phyloP scores from a whole-genome alignment of 2,329 filamentous ascomycete genomes.

The Fusarium bulbicola region DNA sequence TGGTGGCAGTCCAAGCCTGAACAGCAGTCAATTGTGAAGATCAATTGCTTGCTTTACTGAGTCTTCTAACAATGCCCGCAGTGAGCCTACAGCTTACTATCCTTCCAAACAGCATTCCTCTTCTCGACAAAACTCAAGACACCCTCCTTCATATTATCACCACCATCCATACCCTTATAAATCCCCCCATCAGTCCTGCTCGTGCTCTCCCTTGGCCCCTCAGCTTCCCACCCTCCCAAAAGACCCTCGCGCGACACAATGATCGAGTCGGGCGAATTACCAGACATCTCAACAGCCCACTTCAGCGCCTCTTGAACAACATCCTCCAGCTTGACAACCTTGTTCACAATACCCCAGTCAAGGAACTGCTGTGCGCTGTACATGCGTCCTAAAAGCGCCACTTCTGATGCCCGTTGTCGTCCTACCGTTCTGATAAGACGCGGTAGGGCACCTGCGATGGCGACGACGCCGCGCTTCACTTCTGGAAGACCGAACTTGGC shows the following conservation, averaged over 20 bases:
- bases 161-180: conserved; percentile 67
- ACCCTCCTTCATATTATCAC: conserved; percentile 79
- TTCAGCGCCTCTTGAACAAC: conserved; percentile 67
- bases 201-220: conserved; percentile 71
- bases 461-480: conserved; percentile 73
- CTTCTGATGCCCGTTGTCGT: conserved; percentile 73
- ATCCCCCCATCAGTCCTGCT: conserved; percentile 64
- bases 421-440: conserved; percentile 71
- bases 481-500: conserved; percentile 76
- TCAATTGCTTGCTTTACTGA: background rate
- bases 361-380: conserved; percentile 68
- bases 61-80: too few relatives aligned
- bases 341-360: conserved; percentile 76
- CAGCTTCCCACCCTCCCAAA: conserved; percentile 75
- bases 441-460: conserved; percentile 74
- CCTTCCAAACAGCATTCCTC: conserved; percentile 72
- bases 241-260: conserved; percentile 78
- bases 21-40: background rate
- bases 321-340: conserved; percentile 53
- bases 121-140: conserved; percentile 81
- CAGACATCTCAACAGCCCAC: conserved; percentile 69
- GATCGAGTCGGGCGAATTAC: conserved; percentile 78
- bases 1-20: conserved; percentile 15
- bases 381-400: conserved; percentile 71
- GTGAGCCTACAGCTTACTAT: conserved; percentile 64